Percentiles rank a stretch among this genome's conserved stretches.
Conservation (phyloP, 441 rosid genomes). For the Cnidoscolus chayamansa region DNA sequence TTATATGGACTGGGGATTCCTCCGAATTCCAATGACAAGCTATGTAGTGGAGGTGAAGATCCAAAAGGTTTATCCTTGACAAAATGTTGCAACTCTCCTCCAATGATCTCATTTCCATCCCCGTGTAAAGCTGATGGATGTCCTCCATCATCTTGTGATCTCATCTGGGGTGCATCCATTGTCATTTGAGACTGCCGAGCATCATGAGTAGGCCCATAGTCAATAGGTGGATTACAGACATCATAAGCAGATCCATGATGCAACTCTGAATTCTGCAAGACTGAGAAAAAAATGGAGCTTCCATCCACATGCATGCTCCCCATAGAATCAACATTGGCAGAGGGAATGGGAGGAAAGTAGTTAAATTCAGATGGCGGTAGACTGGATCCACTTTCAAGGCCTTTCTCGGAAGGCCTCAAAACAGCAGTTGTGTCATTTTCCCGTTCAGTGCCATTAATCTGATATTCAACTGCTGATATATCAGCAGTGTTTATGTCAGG, state of each 20-base stretch:
- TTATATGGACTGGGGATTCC: constrained; percentile 36
- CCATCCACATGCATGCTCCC: constrained; percentile 53
- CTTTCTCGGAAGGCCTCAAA: constrained; percentile 35
- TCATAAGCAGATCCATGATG: constrained; percentile 43
- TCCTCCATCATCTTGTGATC: constrained; percentile 36
- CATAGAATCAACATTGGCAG: constrained; percentile 35
- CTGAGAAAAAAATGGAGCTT: constrained; percentile 47
- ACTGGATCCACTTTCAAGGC: constrained; percentile 36
- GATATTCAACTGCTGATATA: constrained; percentile 38
- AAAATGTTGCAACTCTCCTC: constrained; percentile 30
- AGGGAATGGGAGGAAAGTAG: constrained; percentile 45
- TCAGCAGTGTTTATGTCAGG: constrained; percentile 60
- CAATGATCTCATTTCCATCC: constrained; percentile 39
- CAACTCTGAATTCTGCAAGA: constrained; percentile 42
- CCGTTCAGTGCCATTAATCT: constrained; percentile 27
- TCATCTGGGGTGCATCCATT: constrained; percentile 34
- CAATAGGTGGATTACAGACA: constrained; percentile 47
- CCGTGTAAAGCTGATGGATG: constrained; percentile 33
- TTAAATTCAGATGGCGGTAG: constrained; percentile 36
- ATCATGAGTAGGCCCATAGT: constrained; percentile 41
- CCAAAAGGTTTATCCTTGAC: constrained; percentile 34
- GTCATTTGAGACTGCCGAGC: constrained; percentile 42
- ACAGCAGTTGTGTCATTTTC: constrained; percentile 33
- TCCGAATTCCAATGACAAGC: constrained; percentile 45
- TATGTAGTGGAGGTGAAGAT: constrained; percentile 40